phyloP scores from a whole-genome alignment of 306 rosid species.

The Vigna reflexopilosa region DNA sequence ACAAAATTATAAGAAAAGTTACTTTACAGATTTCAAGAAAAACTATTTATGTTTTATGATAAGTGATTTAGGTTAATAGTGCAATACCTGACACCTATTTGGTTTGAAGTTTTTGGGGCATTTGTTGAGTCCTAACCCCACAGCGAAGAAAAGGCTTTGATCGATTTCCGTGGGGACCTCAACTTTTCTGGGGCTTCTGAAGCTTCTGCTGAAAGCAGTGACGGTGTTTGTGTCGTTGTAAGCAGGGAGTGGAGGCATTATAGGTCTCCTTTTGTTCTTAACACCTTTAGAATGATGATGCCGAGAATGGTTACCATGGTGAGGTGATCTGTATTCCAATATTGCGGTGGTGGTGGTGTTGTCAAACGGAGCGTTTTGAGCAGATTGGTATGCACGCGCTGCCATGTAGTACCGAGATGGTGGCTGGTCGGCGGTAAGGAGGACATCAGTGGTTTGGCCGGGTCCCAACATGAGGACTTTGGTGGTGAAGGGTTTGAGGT shows the following conservation, averaged over 20 bases:
- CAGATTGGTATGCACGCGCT: constrained; percentile 76
- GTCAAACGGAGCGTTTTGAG: constrained; percentile 78
- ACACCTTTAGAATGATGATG: constrained; percentile 41
- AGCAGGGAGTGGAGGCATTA: constrained; percentile 74
- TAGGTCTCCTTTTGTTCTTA: constrained; percentile 47
- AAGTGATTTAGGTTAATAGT: background rate
- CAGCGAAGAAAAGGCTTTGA: constrained; percentile 72
- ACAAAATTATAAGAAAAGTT: no score
- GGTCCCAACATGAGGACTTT: constrained; percentile 85
- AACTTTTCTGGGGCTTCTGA: constrained; percentile 63
- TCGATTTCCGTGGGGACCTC: constrained; percentile 76
- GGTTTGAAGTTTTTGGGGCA: constrained; percentile 61
- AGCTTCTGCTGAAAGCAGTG: constrained; percentile 67
- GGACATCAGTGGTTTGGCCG: constrained; percentile 94
- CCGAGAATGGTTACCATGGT: constrained; percentile 33
- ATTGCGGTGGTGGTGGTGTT: constrained; percentile 96
- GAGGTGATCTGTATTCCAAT: constrained; percentile 64
- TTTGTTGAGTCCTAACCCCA: constrained; percentile 76
- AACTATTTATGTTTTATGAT: no score
- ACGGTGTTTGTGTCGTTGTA: constrained; percentile 82
- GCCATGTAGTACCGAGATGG: constrained; percentile 80
- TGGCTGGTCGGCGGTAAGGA: constrained; percentile 74
- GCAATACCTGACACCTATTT: constrained; percentile 31
- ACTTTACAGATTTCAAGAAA: no score
- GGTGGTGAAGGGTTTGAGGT: constrained; percentile 84